Conservation (phyloP, 108 stramenopile species). For the Nannochloropsis gaditana region DNA sequence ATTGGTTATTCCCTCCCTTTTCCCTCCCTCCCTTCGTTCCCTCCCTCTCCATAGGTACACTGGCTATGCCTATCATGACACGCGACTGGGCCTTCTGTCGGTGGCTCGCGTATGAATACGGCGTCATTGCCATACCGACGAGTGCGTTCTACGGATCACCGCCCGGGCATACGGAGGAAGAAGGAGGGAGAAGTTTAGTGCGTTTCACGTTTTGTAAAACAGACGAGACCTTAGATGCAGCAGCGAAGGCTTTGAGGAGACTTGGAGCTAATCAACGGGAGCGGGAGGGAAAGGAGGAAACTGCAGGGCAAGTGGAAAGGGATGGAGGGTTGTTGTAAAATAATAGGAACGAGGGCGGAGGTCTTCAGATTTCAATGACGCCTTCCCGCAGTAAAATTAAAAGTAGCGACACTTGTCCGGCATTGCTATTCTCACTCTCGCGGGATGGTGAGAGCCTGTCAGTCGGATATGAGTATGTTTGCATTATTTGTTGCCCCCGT, state of each 20-base stretch:
- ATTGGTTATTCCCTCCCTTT: neutral
- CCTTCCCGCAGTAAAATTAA: too few species aligned
- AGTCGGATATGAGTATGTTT: too few species aligned
- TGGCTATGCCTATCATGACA: slow-evolving; percentile 53
- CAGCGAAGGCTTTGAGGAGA: slow-evolving; percentile 55
- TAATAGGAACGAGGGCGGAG: too few species aligned
- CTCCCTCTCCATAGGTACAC: slow-evolving; percentile 34
- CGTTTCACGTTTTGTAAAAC: slow-evolving; percentile 96
- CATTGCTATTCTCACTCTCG: too few species aligned
- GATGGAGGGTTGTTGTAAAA: neutral
- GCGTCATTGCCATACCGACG: slow-evolving; percentile 87
- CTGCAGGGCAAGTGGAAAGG: too few species aligned
- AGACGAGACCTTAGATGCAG: slow-evolving; percentile 72
- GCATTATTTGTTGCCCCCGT: too few species aligned
- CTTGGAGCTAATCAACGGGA: neutral
- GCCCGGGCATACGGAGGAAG: slow-evolving; percentile 12
- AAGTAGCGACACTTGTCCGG: too few species aligned
- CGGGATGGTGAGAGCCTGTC: too few species aligned
- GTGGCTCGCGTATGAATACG: slow-evolving; percentile 82
- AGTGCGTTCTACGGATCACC: slow-evolving; percentile 77
- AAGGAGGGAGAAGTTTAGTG: slow-evolving; percentile 58
- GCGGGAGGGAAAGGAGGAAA: too few species aligned
- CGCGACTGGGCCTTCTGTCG: slow-evolving; percentile 74
- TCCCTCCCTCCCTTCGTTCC: neutral
- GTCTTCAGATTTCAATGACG: too few species aligned